Conservation (phyloP, 176 grass and related monocot species). For the Melocanna baccifera region DNA sequence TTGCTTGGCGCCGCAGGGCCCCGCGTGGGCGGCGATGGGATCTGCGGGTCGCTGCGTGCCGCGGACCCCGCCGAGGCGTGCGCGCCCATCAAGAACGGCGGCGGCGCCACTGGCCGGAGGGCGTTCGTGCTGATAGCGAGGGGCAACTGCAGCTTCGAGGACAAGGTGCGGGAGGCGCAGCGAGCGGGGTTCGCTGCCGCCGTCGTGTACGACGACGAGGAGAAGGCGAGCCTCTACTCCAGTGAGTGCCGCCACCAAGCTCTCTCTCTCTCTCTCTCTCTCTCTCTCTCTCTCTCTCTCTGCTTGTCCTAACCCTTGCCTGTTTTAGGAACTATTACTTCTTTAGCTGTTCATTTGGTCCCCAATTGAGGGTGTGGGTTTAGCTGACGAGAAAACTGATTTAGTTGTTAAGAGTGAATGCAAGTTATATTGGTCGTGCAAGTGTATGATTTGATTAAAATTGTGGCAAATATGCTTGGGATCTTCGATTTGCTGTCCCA, state of each 20-base stretch:
- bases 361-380: no score
- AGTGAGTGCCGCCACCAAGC: conserved; percentile 31
- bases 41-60: conserved; percentile 63
- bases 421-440: no score
- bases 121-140: conserved; percentile 67
- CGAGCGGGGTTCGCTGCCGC: conserved; percentile 58
- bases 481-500: no score
- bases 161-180: conserved; percentile 68
- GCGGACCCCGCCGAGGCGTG: conserved; percentile 68
- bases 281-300: not conserved
- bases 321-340: not conserved
- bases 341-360: no score
- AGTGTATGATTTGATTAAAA: no score
- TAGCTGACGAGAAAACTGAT: no score
- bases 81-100: conserved; percentile 29
- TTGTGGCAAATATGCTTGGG: no score
- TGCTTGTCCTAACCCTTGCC: not conserved
- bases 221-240: conserved; percentile 76
- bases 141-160: conserved; percentile 75
- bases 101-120: not conserved
- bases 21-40: conserved; percentile 47
- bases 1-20: conserved; percentile 40
- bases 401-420: no score
- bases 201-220: conserved; percentile 72
- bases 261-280: not conserved